These are phyloP conservation scores for Omphalotus guepiniiformis DNA, from an alignment of 768 basidiomycete species.

Conservation along the genomic window DNA sequence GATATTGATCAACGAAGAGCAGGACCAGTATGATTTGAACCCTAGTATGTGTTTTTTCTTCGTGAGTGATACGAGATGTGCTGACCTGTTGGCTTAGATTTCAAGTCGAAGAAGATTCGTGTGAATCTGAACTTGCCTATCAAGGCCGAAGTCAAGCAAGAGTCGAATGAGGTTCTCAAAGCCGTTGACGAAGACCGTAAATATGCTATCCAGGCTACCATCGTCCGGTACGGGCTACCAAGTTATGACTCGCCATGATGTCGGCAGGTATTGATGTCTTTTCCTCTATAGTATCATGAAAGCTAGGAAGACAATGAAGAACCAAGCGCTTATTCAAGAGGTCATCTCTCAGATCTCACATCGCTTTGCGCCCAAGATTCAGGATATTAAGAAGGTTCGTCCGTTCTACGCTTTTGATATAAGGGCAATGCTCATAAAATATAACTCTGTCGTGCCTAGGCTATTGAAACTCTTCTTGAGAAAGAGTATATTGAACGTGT, in stretches of 20 bases:
- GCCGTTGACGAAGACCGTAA: slow-evolving; percentile 97
- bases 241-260: background rate
- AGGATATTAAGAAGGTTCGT: slow-evolving; percentile 91
- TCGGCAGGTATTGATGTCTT: background rate
- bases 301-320: slow-evolving; percentile 93
- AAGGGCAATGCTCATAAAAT: too few relatives aligned
- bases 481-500: slow-evolving; percentile 98
- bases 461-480: slow-evolving; percentile 88
- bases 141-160: slow-evolving; percentile 92
- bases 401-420: background rate
- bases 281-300: slow-evolving; percentile 75
- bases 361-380: slow-evolving; percentile 88
- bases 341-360: slow-evolving; percentile 86
- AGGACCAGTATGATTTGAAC: slow-evolving; percentile 90
- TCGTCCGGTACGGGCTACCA: slow-evolving; percentile 57
- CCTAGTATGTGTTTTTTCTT: slow-evolving; percentile 38
- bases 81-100: slow-evolving; percentile 40
- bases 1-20: slow-evolving; percentile 84
- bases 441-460: slow-evolving; percentile 39
- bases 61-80: background rate
- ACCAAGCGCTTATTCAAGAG: slow-evolving; percentile 84
- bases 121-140: slow-evolving; percentile 90
- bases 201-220: slow-evolving; percentile 92
- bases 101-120: slow-evolving; percentile 92
- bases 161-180: slow-evolving; percentile 85